Base-by-base conservation (phyloP, 345 rosid genomes). In the Aurinia saxatilis region DNA sequence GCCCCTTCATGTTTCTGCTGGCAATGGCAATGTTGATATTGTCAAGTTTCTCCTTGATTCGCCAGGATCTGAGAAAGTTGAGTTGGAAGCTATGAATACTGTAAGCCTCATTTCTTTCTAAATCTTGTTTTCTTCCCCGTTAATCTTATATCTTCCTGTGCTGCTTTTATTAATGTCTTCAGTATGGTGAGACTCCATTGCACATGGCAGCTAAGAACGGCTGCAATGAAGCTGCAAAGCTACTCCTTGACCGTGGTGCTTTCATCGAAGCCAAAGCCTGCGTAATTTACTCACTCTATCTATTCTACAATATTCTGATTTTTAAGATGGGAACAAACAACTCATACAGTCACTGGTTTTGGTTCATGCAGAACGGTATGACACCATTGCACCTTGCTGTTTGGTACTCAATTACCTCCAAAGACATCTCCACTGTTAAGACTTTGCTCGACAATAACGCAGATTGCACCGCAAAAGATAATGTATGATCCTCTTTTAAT, bases 201-300 rank as follows among this genome's bases (percentile, higher is more conserved):
- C 99, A 95, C 73, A 95, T 95, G 98, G 98, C 96, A 19, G 95
- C 96, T 21, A 95, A 95, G 86, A 95, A 88, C 50, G 99, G 99
- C 19, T 79, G 95, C 73, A 80, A 70, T 25, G 93, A 95, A 63
- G 95, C 95, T 73, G 89, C 90, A 0, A 72, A 63, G 64, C 66
- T 90, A 21, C 96, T 90, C 35, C 93, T 95, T 60, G 83, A 78
- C 72, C 85, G 69, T 67, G 96, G 99, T 76, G 95, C 99, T 76
- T 72, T 73, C 60, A 58, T 88, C 46, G 96, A 88, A 83, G 92
- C 97, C 69, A 84, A 77, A 83, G 99, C 98, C 62, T 60, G 72
- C 3, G 99, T 88, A 56, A 23, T n/a, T 50, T 60, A 31, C 10
- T 12, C 21, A 35, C 10, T 70, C 66, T 54, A 9, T 50, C 30